Evolutionary conservation across 306 rosid genomes (phyloP), one percentile per base, ranked within the genome.

Genomic region (Sicyos baderoa): DNA sequence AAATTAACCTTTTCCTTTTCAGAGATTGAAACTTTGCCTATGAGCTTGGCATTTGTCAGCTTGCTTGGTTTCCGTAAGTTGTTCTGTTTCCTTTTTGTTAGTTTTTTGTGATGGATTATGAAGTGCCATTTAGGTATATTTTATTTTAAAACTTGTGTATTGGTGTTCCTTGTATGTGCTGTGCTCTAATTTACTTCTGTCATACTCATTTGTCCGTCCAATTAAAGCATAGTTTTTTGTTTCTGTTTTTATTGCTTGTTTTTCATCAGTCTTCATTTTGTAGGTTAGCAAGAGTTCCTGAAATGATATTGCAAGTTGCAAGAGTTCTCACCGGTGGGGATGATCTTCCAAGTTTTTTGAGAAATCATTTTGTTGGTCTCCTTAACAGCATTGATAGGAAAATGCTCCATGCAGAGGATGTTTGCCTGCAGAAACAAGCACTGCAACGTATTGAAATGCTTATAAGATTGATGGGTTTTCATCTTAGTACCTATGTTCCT

Each of bases 231-330:
- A 11, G 10, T 19, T 55, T 35, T 18, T 19, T 23, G 21, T 58
- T 16, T 59, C 40, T 8, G 9, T 57, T 57, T 57, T 25, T 52
- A 52, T 52, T 8, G 11, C n/a, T 2, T 12, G 56, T 53, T 81
- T 84, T 56, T 78, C 72, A 14, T 42, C 70, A 74, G 16, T 68
- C 54, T 72, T 76, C 61, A 81, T 63, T 75, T 80, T 70, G 68
- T 88, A 93, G 98, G 87, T 76, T 93, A 79, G 84, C 85, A 58
- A 93, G 88, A 75, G 91, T 86, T 25, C 97, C 98, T 82, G 86
- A 83, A 81, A 83, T 85, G 81, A 82, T 93, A 63, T 88, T 85
- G 79, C 96, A 77, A 77, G 83, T 89, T 78, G 88, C 98, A 60
- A 81, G 88, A 82, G 93, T 92, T 83, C 89, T 92, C 54, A 88